Conservation (phyloP, 208 protist genomes). For the Leptomonas pyrrhocoris region DNA sequence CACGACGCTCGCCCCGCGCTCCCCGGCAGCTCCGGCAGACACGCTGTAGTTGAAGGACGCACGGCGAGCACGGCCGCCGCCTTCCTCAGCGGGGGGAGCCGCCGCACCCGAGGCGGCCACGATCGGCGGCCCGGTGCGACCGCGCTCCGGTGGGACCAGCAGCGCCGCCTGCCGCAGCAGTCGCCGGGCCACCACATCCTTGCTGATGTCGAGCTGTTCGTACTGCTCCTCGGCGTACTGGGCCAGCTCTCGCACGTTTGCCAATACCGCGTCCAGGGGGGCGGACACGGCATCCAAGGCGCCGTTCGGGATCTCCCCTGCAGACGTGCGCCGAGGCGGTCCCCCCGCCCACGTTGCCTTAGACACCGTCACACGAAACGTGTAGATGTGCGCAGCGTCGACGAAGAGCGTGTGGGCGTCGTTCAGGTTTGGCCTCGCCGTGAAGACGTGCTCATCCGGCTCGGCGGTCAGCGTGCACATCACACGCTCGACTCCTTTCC, state of each 20-base stretch:
- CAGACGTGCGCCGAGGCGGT: neutral
- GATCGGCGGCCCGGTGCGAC: neutral
- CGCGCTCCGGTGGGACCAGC: constrained; percentile 17
- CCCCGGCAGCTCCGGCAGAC: neutral
- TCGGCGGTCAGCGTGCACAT: constrained; percentile 77
- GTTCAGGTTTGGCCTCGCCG: constrained; percentile 59
- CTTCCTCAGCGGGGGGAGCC: neutral
- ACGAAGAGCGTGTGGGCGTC: constrained; percentile 76
- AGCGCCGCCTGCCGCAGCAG: constrained; percentile 35
- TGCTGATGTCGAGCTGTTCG: constrained; percentile 21
- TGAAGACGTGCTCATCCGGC: constrained; percentile 57
- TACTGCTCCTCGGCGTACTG: constrained; percentile 24
- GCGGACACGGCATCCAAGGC: constrained; percentile 4
- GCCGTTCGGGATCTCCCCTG: neutral
- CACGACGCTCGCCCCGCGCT: neutral
- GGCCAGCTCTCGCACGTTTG: constrained; percentile 26
- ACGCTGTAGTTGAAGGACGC: neutral
- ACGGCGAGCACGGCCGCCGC: neutral
- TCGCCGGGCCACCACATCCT: constrained; percentile 22
- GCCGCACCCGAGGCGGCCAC: neutral
- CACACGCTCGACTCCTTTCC: constrained; percentile 68
- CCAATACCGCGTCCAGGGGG: constrained; percentile 21
- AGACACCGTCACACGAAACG: constrained; percentile 49
- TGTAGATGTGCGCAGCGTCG: constrained; percentile 74
- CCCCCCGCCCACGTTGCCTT: neutral